Base-by-base conservation (phyloP, 345 rosid genomes). In the Brassica juncea region DNA sequence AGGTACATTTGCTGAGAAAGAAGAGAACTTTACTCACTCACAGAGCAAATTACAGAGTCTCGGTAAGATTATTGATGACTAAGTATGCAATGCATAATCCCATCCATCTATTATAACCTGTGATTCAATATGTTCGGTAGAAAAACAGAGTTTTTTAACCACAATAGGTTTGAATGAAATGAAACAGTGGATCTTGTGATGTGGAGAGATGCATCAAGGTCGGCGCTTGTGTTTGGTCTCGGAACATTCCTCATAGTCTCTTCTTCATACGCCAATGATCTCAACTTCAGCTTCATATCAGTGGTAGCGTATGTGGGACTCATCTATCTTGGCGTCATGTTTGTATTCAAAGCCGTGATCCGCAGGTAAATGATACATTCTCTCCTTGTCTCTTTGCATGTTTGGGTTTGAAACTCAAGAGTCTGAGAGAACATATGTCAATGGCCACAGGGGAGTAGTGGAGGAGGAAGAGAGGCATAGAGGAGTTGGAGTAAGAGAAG, bases 141-240 rank as follows among this genome's bases (percentile, higher is more conserved):
- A 52, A 63, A 30, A 8, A 14, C 39, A 54, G 2, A 34, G 8
- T 0, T 54, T 9, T 9, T 52, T 37, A 8, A 19, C 71, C 49
- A 0, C 9, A 35, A 16, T 34, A 27, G 34, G 34, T 31, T 31
- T 31, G 34, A 31, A 34, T 72, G 58, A 35, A 76, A 59, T 66
- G 55, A 23, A 32, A 57, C 90, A 95, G 98, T 88, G 87, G 99
- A 95, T 85, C 73, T 95, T 52, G 93, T 91, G 58, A 89, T 95
- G 97, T 95, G 99, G 99, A 91, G 90, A 82, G 97, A 95, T 68
- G 84, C 73, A 55, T 84, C 91, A 35, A 91, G 87, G 82, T 90
- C 99, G 10, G 85, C 97, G 14, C 83, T 93, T 59, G 88, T 86
- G 31, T 93, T 95, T 71, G 96, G 94, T 66, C 68, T 90, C 58